Evolutionary conservation across 768 basidiomycete genomes (phyloP).

Genomic region (Phanerochaete carnosa): DNA sequence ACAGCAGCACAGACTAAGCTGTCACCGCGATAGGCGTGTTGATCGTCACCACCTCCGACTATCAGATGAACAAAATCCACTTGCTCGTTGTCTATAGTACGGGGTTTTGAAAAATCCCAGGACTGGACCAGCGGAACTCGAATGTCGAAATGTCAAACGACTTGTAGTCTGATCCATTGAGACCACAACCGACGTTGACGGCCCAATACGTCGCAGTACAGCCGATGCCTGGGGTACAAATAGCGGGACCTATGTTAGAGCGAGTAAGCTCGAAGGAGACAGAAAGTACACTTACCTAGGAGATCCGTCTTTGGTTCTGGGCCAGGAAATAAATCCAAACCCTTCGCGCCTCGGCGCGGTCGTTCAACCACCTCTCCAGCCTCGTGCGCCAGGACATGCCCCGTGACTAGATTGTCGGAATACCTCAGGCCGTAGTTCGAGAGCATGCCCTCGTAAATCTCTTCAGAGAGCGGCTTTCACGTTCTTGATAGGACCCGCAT

Average conservation of each 20-base stretch:
- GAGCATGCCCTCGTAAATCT: not conserved
- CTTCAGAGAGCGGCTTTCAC: not conserved
- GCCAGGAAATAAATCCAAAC: constrained; percentile 47
- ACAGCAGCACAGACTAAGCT: constrained; percentile 84
- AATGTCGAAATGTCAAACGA: constrained; percentile 61
- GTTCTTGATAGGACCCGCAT: not conserved
- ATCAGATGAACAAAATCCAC: constrained; percentile 70
- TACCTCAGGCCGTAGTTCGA: not conserved
- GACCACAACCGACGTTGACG: constrained; percentile 67
- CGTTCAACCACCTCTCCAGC: not conserved
- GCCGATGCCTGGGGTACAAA: too few species aligned
- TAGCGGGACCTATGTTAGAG: constrained; percentile 44
- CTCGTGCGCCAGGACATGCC: not conserved
- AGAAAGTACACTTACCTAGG: constrained; percentile 37
- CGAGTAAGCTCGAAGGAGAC: constrained; percentile 4
- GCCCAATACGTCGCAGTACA: constrained; percentile 74
- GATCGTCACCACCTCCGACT: constrained; percentile 79
- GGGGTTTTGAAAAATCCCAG: constrained; percentile 67
- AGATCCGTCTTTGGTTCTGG: constrained; percentile 55
- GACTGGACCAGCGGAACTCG: constrained; percentile 74
- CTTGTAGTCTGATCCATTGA: constrained; percentile 61
- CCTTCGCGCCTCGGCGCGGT: constrained; percentile 17
- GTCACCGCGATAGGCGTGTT: constrained; percentile 77
- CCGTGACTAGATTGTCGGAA: not conserved
- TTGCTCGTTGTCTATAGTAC: constrained; percentile 66